A percentile compares a stretch with the other conserved stretches of the same genome.
Conservation (phyloP, 805 yeast genomes). For the Maudiozyma pseudohumilis region DNA sequence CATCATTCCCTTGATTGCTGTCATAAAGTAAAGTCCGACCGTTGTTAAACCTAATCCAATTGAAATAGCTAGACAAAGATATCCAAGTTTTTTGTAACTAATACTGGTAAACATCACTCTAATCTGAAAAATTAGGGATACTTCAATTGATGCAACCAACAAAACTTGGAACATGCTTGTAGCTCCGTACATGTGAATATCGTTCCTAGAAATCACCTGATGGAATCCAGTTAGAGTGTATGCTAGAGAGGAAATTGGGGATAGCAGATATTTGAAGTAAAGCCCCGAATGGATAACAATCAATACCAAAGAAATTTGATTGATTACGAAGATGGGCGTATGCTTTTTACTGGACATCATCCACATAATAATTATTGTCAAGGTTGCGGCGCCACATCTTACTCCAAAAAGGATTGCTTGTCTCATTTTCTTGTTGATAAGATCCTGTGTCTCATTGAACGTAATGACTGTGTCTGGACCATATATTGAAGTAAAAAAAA, state of each 20-base stretch:
- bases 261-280: constrained; percentile 43
- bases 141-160: constrained; percentile 50
- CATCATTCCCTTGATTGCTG: constrained; percentile 37
- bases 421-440: constrained; percentile 28
- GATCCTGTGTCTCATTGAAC: constrained; percentile 35
- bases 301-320: constrained; percentile 48
- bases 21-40: constrained; percentile 47
- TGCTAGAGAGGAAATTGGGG: constrained; percentile 42
- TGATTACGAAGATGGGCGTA: constrained; percentile 67
- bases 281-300: constrained; percentile 53
- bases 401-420: constrained; percentile 44
- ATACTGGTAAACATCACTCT: constrained; percentile 58
- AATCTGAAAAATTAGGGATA: constrained; percentile 63
- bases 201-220: constrained; percentile 28
- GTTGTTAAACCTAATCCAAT: constrained; percentile 43
- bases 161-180: constrained; percentile 51
- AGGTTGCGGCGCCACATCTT: constrained; percentile 45
- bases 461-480: constrained; percentile 32
- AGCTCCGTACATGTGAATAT: constrained; percentile 46
- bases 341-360: constrained; percentile 42
- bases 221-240: constrained; percentile 40
- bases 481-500: constrained; percentile 35
- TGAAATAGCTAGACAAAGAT: constrained; percentile 31
- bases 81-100: constrained; percentile 35
- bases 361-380: constrained; percentile 39